Evolutionary conservation across 2,329 filamentous ascomycete genomes (phyloP), one percentile per base, ranked within the genome.

Genomic region (Scorias spongiosa): DNA sequence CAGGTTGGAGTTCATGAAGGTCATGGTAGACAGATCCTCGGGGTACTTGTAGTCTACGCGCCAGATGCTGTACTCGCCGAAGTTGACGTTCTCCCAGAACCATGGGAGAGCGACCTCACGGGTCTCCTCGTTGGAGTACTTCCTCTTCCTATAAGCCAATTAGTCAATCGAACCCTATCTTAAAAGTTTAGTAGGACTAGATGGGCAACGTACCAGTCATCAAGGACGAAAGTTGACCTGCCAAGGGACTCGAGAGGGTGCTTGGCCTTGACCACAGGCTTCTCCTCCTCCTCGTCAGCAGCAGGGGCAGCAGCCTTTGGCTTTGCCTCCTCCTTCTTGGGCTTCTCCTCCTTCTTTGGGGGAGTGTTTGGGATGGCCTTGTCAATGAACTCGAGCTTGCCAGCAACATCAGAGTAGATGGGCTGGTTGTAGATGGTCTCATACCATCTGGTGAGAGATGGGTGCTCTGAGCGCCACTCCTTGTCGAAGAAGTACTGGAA

Each of bases 1-100:
- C 68, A 96, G 74, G 79, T 98, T 98, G 76, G 83, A 85, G 57
- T 86, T 89, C 91, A 98, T 98, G 84, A 98, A 98, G 62, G 83
- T 84, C 68, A 91, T 73, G 63, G 86, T 95, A 63, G 86, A 95
- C 56, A 98, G 78, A 80, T 98, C 91, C 49, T 94, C 80, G 70
- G 95, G 93, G 78, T 98, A 98, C 81, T 94, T 95, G 81, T 94
- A 98, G 70, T 88, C 81, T 57, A 88, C 72, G 66, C 78, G 80
- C 86, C 87, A 98, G 66, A 98, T 70, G 45, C 87, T 93, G 78
- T 91, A 98, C 70, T 98, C 91, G 53, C 87, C 81, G 57, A 91
- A 81, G 63, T 91, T 89, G 69, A 79, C 78, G 68, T 93, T 86
- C 72, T 95, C 80, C 89, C 89, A 98, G 81, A 98, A 96, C 83